Evolutionary conservation across 306 rosid species (phyloP), one percentile per base, ranked within the genome.

Genomic region (Quercus mongolica): DNA sequence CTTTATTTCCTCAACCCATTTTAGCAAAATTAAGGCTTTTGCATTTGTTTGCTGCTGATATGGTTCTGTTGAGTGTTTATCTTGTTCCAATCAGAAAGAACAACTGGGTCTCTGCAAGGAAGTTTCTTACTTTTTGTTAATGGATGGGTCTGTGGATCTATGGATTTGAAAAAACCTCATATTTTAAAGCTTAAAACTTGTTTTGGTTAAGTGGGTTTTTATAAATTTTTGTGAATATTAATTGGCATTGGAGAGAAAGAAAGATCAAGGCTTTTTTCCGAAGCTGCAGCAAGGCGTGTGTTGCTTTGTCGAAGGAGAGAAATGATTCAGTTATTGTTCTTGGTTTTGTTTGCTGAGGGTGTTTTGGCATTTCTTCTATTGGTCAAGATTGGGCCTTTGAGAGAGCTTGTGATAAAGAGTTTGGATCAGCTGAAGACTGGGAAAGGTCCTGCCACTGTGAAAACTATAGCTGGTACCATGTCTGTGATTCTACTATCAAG

Each of bases 401-500:
- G 99, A 57, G 99, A 95, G 86, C 90, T 95, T 56, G 98, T 95
- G 67, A 85, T 95, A 51, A 95, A 91, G 90, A 89, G 86, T 76
- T 51, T 95, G 74, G 99, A 95, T 88, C 99, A 92, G 80, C 62
- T 92, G 62, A 95, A 95, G 74, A 90, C 80, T 90, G 97, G 97
- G 5, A 91, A 90, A n/a, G 97, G 97, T 80, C 94, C 94, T 33
- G 92, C 91, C 20, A 92, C 99, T 15, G 85, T 95, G 0, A 87
- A 87, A 78, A 91, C 98, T 44, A 90, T 95, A 80, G 99, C 97
- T 28, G 95, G 97, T 2, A 95, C 99, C 26, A 92, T 95, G 99
- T 89, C 86, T 84, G 97, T 90, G 71, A 95, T 95, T 84, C 85
- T 95, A 49, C 75, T 92, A 69, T 92, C 99, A 3, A 92, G 92